Evolutionary conservation across 495 filamentous ascomycete species (phyloP), one percentile per base, ranked within the genome.

Genomic region (Penicillium cinerascens): DNA sequence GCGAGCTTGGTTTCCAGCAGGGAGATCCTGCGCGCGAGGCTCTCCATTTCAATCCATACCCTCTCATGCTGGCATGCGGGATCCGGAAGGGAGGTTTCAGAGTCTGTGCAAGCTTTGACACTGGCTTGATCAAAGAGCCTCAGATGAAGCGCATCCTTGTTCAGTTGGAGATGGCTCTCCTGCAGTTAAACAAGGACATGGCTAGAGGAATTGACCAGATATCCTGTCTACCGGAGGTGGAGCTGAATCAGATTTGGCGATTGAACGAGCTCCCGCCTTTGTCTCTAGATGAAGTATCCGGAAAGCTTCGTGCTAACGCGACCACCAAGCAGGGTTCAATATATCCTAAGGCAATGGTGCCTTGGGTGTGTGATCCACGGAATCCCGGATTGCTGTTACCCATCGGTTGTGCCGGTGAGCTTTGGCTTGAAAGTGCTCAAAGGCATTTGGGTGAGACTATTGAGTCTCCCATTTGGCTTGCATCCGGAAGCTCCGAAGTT

Each of bases 31-130:
- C 79, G 1, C 74, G 75, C 17, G 83, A 85, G 56, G 83, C 83
- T 0, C 72, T 86, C 20, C 79, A 85, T 51, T 87, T 87, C 64
- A 86, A 86, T 51, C 80, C 83, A 0, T 87, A 87, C 58, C 78
- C 80, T 3, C 67, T 87, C 11, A 87, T 86, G 80, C 61, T 86
- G 36, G 81, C 77, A 9, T 86, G 81, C 61, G 78, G 78, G 9
- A 69, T 87, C 6, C 70, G 74, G 46, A 71, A 77, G 17, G 68
- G 71, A 18, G 81, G 83, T 1, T 82, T 86, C 60, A 52, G 79
- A 16, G 66, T 86, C 27, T 80, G 78, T 58, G 83, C 83, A 1
- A 86, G 80, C 56, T 87, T 85, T 51, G 84, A 87, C 46, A 78
- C 73, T 47, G 65, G 58, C 9, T 42, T 74, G 21, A 66, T 82